These are phyloP conservation scores for Alternaria arborescens DNA, from an alignment of 2,329 filamentous ascomycete species.

Conservation along the genomic window DNA sequence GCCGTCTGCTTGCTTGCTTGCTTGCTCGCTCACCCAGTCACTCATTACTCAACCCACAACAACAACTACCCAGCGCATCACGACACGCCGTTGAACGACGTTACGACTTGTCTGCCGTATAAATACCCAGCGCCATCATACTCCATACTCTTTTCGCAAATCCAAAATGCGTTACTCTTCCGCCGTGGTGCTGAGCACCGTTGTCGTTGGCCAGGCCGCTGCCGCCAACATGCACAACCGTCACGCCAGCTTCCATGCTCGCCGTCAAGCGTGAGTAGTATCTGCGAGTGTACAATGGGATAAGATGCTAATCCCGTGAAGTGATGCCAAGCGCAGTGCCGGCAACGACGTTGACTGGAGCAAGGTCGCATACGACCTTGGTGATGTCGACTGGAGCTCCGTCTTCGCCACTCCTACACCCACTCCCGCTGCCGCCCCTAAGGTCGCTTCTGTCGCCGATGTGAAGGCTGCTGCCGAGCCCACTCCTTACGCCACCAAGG, in stretches of 20 bases:
- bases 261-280: slow-evolving; percentile 43
- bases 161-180: slow-evolving; percentile 48
- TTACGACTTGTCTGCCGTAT: slow-evolving; percentile 30
- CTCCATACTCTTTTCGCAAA: slow-evolving; percentile 10
- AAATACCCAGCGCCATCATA: slow-evolving; percentile 17
- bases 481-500: slow-evolving; percentile 14
- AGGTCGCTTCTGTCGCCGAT: slow-evolving; percentile 21
- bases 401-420: slow-evolving; percentile 29
- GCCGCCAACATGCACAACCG: slow-evolving; percentile 43
- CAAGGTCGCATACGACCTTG: slow-evolving; percentile 36
- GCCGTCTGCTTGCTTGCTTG: slow-evolving; percentile 21
- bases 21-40: slow-evolving; percentile 34
- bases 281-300: background rate
- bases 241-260: slow-evolving; percentile 50
- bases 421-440: slow-evolving; percentile 8
- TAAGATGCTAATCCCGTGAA: slow-evolving; percentile 23
- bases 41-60: slow-evolving; percentile 30
- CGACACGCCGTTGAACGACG: slow-evolving; percentile 38
- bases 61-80: slow-evolving; percentile 8
- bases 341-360: slow-evolving; percentile 41
- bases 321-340: slow-evolving; percentile 42
- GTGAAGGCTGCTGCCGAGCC: slow-evolving; percentile 19
- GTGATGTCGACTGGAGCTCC: slow-evolving; percentile 38
- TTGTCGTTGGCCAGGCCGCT: slow-evolving; percentile 47
- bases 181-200: slow-evolving; percentile 49